Evolutionary conservation across 441 rosid genomes (phyloP), one percentile per base, ranked within the genome.

Genomic region (Codiaeum variegatum): DNA sequence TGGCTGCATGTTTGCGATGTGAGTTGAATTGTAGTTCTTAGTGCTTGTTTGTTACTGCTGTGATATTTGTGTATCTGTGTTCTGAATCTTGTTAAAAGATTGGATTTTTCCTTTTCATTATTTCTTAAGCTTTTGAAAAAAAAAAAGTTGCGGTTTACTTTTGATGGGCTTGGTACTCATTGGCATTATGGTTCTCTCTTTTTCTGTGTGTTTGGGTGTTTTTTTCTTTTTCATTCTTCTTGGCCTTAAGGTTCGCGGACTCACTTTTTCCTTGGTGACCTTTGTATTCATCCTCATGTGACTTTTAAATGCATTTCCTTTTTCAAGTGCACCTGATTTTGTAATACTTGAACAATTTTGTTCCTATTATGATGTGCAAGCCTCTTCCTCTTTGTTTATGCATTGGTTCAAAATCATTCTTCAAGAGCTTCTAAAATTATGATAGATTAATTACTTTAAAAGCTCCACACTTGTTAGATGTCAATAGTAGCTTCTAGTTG

Each of bases 31-130:
- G 19, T 6, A 18, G 18, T 18, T 32, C 40, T 29, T 29, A 34
- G 9, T 32, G 66, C 21, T 73, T 68, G 69, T 62, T 73, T 68
- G 69, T 62, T 32, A 76, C 62, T 79, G 88, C 86, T 55, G 51
- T 83, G 4, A 62, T 34, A n/a, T 32, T 47, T 47, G n/a, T 47
- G 58, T 51, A 6, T n/a, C 56, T 51, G 56, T 23, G 56, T n/a
- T n/a, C 23, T n/a, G n/a, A 54, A 6, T 7, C 58, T 7, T 21
- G 28, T 54, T 54, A 23, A n/a, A 15, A n/a, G 7, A 16, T 49
- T 18, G 21, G 13, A 9, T 49, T 49, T n/a, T 16, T 49, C 23
- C 21, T 49, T 49, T 49, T 40, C 44, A 15, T 49, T 49, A 49
- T 16, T 49, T 49, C 21, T 18, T 49, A 6, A 49, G 19, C 54